phyloP scores from a whole-genome alignment of 305 asterid genomes.

The Fraxinus sp. region DNA sequence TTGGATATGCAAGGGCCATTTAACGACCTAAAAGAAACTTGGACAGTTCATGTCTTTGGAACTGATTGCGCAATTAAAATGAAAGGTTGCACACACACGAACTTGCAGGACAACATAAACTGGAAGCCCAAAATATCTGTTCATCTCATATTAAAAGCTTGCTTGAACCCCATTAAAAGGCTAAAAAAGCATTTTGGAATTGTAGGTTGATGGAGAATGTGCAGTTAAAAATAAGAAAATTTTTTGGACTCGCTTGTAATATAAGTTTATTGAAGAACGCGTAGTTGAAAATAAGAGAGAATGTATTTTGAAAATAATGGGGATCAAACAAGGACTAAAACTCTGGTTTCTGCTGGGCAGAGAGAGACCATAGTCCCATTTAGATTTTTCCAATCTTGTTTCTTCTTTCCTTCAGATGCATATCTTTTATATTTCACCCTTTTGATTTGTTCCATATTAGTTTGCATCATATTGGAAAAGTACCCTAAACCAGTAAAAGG shows the following conservation, averaged over 20 bases:
- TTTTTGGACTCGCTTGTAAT: no score
- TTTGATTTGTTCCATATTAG: not conserved
- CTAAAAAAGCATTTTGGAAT: no score
- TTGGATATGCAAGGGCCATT: not conserved
- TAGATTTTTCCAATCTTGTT: not conserved
- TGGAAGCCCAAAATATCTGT: not conserved
- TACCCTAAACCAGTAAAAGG: not conserved
- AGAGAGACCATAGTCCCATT: not conserved
- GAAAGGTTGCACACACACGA: not conserved
- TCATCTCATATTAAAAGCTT: not conserved
- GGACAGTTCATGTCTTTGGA: not conserved
- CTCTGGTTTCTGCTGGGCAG: not conserved
- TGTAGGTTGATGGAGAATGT: no score
- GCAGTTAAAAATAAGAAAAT: no score
- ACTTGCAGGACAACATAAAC: not conserved
- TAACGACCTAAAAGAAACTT: not conserved
- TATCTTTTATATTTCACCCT: not conserved
- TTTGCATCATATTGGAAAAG: not conserved
- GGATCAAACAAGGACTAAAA: not conserved
- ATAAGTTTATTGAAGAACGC: no score
- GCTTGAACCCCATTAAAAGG: no score
- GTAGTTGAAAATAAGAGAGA: no score
- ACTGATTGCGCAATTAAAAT: not conserved
- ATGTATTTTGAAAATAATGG: no score
- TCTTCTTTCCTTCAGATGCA: not conserved